These are phyloP conservation scores for Sclerotinia minor DNA, from an alignment of 2,329 filamentous ascomycete species.

Conservation along the genomic window DNA sequence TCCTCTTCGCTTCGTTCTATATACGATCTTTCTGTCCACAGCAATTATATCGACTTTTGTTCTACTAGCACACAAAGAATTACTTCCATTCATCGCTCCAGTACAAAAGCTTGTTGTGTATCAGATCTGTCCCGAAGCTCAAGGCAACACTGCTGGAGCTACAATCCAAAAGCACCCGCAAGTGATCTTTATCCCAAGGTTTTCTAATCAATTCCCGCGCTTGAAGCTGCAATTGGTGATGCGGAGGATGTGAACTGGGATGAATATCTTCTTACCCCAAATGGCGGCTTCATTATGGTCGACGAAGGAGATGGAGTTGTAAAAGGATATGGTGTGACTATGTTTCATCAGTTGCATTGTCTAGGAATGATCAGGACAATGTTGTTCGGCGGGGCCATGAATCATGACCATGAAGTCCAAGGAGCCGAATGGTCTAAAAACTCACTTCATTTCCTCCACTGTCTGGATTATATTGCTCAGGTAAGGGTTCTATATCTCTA, in stretches of 20 bases:
- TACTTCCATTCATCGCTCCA: neutral
- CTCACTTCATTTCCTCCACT: neutral
- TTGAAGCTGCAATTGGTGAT: neutral
- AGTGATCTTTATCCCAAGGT: neutral
- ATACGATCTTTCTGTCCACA: neutral
- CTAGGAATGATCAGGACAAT: constrained; percentile 1
- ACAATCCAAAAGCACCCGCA: neutral
- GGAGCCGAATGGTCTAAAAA: constrained; percentile 9
- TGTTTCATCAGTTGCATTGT: constrained; percentile 14
- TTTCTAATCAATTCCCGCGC: neutral
- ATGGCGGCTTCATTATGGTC: neutral
- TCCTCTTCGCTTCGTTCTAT: neutral
- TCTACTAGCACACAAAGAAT: neutral
- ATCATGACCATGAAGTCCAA: constrained; percentile 6
- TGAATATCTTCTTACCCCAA: constrained; percentile 2
- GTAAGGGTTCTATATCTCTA: neutral
- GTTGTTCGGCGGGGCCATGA: neutral
- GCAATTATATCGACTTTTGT: neutral
- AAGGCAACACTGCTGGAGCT: neutral
- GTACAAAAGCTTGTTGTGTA: neutral
- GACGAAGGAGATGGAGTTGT: neutral
- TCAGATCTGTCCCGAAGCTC: constrained; percentile 5
- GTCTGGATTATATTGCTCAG: constrained; percentile 6
- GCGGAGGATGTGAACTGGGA: constrained; percentile 1
- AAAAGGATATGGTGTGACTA: constrained; percentile 2